Conservation (phyloP, 108 stramenopile genomes). For the Pseudonitzschia multiseries region DNA sequence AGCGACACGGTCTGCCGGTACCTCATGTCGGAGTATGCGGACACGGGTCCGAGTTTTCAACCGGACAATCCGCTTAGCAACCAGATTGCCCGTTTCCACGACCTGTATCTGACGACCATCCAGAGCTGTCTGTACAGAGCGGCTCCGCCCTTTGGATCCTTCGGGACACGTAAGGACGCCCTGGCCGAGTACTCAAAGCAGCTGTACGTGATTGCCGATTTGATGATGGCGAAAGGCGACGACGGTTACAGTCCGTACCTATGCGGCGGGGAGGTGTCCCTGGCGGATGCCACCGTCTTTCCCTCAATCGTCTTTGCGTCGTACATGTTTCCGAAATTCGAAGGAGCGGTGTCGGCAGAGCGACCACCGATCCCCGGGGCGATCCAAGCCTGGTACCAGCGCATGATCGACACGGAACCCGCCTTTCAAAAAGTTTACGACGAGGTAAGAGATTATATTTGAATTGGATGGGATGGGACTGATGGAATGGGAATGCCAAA, state of each 20-base stretch:
- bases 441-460: slow-evolving; percentile 49
- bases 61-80: slow-evolving; percentile 83
- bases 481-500: no score
- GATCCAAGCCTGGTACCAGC: slow-evolving; percentile 60
- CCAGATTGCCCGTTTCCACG: slow-evolving; percentile 86
- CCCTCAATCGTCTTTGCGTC: slow-evolving; percentile 84
- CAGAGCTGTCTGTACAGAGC: slow-evolving; percentile 91
- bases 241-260: slow-evolving; percentile 58
- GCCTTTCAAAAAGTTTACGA: slow-evolving; percentile 73
- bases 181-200: slow-evolving; percentile 73
- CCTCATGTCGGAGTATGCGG: slow-evolving; percentile 65
- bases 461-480: not conserved
- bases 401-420: slow-evolving; percentile 56
- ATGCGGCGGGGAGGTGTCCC: slow-evolving; percentile 85
- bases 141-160: slow-evolving; percentile 79
- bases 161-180: slow-evolving; percentile 79
- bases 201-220: slow-evolving; percentile 66
- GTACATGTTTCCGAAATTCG: slow-evolving; percentile 93
- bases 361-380: slow-evolving; percentile 49
- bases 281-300: slow-evolving; percentile 93
- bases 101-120: slow-evolving; percentile 90
- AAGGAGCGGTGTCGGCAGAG: not conserved
- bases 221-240: no score
- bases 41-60: slow-evolving; percentile 77
- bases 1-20: slow-evolving; percentile 90